Conservation (phyloP, 2,329 filamentous ascomycete species). For the Exophiala phaeomuriformis region DNA sequence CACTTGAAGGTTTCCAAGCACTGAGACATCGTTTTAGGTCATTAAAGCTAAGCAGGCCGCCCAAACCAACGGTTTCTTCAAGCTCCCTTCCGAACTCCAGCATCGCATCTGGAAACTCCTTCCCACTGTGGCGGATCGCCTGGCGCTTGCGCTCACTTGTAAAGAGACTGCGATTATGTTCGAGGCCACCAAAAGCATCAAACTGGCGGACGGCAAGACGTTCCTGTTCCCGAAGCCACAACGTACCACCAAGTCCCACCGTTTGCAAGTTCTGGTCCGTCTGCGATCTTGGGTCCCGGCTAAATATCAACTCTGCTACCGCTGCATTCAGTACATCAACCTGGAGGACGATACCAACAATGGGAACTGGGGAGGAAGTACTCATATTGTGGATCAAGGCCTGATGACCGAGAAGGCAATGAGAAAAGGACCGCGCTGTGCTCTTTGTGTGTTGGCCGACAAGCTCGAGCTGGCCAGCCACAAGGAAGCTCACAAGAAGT, state of each 20-base stretch:
- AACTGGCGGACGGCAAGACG: not conserved
- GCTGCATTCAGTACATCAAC: conserved; percentile 18
- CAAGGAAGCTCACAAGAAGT: conserved; percentile 9
- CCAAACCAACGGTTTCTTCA: conserved; percentile 5
- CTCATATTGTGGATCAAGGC: not conserved
- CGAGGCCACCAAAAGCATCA: conserved; percentile 10
- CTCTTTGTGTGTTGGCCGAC: conserved; percentile 11
- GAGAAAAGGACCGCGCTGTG: conserved; percentile 17
- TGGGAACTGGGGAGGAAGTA: conserved; percentile 16
- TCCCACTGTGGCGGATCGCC: conserved; percentile 16
- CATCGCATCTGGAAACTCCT: conserved; percentile 17
- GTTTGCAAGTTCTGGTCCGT: conserved; percentile 21
- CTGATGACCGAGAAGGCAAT: conserved; percentile 11
- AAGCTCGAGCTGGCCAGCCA: conserved; percentile 8
- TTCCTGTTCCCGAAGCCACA: conserved; percentile 6
- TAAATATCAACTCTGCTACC: conserved; percentile 22
- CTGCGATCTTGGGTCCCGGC: conserved; percentile 12
- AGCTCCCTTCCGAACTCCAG: conserved; percentile 15
- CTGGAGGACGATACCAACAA: not conserved
- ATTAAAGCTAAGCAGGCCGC: not conserved
- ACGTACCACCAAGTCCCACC: conserved; percentile 9
- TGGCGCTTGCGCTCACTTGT: conserved; percentile 22
- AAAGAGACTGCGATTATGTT: conserved; percentile 18
- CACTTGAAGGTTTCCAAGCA: not conserved
- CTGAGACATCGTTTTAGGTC: conserved; percentile 4